phyloP scores from a whole-genome alignment of 2,329 filamentous ascomycete species.

The Magnaporthiopsis rhizophila region DNA sequence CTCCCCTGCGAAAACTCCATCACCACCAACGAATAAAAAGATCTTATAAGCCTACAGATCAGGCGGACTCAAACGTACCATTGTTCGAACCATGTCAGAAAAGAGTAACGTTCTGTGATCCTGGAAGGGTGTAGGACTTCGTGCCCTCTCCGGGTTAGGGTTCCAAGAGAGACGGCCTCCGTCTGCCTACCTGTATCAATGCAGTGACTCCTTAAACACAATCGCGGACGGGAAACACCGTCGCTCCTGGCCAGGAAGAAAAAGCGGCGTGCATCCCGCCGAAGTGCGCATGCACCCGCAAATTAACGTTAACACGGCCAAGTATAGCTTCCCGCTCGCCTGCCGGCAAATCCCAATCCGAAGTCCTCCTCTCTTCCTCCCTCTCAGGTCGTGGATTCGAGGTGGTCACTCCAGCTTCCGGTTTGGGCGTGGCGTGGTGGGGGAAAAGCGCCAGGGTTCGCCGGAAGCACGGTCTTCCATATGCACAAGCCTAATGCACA shows the following conservation, averaged over 20 bases:
- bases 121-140: too few relatives aligned
- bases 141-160: too few relatives aligned
- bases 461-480: neutral
- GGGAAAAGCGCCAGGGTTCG: neutral
- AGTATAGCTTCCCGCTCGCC: neutral
- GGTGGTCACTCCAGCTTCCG: neutral
- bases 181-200: too few relatives aligned
- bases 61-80: too few relatives aligned
- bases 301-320: neutral
- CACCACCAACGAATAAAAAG: too few relatives aligned
- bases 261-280: neutral
- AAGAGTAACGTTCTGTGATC: too few relatives aligned
- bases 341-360: neutral
- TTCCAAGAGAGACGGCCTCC: neutral
- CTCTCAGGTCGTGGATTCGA: neutral
- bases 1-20: too few relatives aligned
- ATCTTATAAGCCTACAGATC: too few relatives aligned
- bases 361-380: too few relatives aligned
- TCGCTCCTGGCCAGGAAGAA: conserved; percentile 16
- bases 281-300: neutral
- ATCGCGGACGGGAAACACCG: conserved; percentile 1
- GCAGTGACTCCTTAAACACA: too few relatives aligned
- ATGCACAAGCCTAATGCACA: neutral
- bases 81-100: too few relatives aligned
- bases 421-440: neutral